A percentile compares a stretch with the other conserved stretches of the same genome.
These are phyloP conservation scores for Kuraishia ogatae DNA, from an alignment of 805 yeast species.

Conservation along the genomic window DNA sequence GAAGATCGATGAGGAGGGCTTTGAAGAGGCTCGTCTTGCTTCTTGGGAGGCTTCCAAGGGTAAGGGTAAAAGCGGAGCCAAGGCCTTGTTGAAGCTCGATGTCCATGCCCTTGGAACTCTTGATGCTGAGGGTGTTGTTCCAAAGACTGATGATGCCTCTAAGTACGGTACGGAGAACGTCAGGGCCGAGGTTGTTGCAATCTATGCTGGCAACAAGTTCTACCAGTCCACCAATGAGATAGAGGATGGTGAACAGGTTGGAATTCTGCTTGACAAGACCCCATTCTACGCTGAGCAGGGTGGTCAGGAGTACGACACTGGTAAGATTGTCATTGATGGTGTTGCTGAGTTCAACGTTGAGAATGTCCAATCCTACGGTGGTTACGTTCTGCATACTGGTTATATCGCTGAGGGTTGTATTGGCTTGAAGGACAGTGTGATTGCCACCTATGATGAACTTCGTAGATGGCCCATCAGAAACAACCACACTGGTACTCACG, in stretches of 20 bases:
- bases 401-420: slow-evolving; percentile 67
- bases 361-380: slow-evolving; percentile 88
- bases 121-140: slow-evolving; percentile 45
- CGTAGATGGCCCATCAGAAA: slow-evolving; percentile 96
- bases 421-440: slow-evolving; percentile 57
- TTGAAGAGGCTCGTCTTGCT: slow-evolving; percentile 82
- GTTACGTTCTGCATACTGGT: slow-evolving; percentile 95
- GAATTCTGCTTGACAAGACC: slow-evolving; percentile 80
- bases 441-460: slow-evolving; percentile 84
- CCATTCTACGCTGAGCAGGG: slow-evolving; percentile 99
- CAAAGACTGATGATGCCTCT: slow-evolving; percentile 75
- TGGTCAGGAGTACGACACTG: slow-evolving; percentile 97
- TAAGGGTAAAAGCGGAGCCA: slow-evolving; percentile 54
- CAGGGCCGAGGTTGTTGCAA: slow-evolving; percentile 59
- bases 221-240: slow-evolving; percentile 31
- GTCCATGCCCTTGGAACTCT: slow-evolving; percentile 82
- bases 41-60: slow-evolving; percentile 95
- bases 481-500: slow-evolving; percentile 98
- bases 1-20: slow-evolving; percentile 84
- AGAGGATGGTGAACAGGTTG: slow-evolving; percentile 43
- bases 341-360: slow-evolving; percentile 79
- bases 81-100: slow-evolving; percentile 66
- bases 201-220: slow-evolving; percentile 60
- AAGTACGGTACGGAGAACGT: slow-evolving; percentile 72
- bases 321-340: slow-evolving; percentile 86